Percentiles rank a stretch among this genome's conserved stretches.
Conservation (phyloP, 2,329 filamentous ascomycete species). For the Ophioceras dolichostomum region DNA sequence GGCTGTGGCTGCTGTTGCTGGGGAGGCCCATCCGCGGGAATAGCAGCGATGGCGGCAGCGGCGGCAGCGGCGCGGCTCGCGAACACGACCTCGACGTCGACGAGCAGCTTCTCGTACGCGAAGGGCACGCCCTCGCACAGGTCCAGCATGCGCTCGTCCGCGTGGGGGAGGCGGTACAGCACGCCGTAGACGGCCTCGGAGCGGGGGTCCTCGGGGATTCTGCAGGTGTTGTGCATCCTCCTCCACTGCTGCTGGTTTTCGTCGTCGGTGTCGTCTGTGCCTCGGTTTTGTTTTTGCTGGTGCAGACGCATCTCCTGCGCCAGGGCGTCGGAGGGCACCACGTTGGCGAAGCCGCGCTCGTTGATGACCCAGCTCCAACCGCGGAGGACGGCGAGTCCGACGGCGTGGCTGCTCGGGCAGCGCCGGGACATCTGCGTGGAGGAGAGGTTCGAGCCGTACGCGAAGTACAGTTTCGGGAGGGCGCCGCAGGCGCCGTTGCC, state of each 20-base stretch:
- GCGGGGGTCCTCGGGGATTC: not conserved
- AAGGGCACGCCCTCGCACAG: slow-evolving; percentile 46
- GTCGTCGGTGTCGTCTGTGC: not conserved
- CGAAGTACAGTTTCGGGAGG: slow-evolving; percentile 26
- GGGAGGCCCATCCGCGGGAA: not conserved
- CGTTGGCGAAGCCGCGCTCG: slow-evolving; percentile 31
- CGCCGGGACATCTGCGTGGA: slow-evolving; percentile 29
- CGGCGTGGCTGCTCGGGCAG: slow-evolving; percentile 26
- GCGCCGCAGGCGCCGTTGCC: no score
- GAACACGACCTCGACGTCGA: slow-evolving; percentile 24
- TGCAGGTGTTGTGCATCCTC: no score
- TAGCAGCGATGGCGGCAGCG: not conserved
- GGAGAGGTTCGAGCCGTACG: slow-evolving; percentile 33
- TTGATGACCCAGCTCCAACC: slow-evolving; percentile 33
- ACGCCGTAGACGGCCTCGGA: slow-evolving; percentile 37
- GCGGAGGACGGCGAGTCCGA: slow-evolving; percentile 24
- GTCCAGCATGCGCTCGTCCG: slow-evolving; percentile 40
- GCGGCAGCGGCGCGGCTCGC: not conserved
- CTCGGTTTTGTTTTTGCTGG: no score
- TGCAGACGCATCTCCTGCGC: not conserved
- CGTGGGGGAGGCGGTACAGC: slow-evolving; percentile 34
- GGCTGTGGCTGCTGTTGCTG: not conserved
- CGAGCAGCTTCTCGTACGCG: slow-evolving; percentile 43
- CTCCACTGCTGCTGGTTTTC: no score
- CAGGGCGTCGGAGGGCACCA: slow-evolving; percentile 11